Percentiles rank a stretch among this genome's conserved stretches.
phyloP scores from a whole-genome alignment of 2,329 filamentous ascomycete genomes.

The Pezicula neosporulosa region DNA sequence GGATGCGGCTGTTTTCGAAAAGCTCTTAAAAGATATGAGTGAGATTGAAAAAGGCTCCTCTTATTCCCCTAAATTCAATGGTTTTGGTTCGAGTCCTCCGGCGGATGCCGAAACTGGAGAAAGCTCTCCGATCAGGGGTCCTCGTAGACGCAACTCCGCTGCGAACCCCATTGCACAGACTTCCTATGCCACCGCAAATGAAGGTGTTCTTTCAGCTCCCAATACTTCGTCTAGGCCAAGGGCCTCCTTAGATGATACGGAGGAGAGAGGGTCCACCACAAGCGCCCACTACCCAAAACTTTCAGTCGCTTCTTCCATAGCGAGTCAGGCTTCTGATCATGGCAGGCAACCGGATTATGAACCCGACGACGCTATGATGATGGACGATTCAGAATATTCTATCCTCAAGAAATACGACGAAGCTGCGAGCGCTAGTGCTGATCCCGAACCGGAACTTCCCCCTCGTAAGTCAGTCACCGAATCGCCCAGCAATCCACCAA shows the following conservation, averaged over 20 bases:
- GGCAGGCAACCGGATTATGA: conserved; percentile 48
- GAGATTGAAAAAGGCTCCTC: conserved; percentile 11
- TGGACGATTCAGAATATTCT: conserved; percentile 2
- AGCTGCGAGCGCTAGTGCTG: conserved; percentile 1
- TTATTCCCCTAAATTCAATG: conserved; percentile 28
- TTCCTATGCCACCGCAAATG: not conserved
- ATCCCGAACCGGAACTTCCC: conserved; percentile 1
- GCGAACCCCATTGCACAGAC: not conserved
- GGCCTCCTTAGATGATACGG: conserved; percentile 9
- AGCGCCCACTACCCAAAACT: conserved; percentile 28
- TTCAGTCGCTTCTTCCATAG: conserved; percentile 31
- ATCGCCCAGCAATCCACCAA: not conserved
- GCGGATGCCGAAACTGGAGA: conserved; percentile 1
- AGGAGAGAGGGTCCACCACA: conserved; percentile 8
- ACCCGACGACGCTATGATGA: conserved; percentile 25
- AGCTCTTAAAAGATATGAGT: conserved; percentile 17
- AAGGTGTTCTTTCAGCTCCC: not conserved
- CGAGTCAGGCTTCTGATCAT: conserved; percentile 38
- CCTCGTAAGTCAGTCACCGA: not conserved
- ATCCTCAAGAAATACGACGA: conserved; percentile 4
- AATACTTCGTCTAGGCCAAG: not conserved
- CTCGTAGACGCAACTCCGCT: not conserved
- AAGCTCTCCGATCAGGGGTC: conserved; percentile 1
- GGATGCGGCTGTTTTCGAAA: conserved; percentile 18
- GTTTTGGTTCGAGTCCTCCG: conserved; percentile 27